phyloP scores from a whole-genome alignment of 495 filamentous ascomycete species.

The Aspergillus sclerotioniger region DNA sequence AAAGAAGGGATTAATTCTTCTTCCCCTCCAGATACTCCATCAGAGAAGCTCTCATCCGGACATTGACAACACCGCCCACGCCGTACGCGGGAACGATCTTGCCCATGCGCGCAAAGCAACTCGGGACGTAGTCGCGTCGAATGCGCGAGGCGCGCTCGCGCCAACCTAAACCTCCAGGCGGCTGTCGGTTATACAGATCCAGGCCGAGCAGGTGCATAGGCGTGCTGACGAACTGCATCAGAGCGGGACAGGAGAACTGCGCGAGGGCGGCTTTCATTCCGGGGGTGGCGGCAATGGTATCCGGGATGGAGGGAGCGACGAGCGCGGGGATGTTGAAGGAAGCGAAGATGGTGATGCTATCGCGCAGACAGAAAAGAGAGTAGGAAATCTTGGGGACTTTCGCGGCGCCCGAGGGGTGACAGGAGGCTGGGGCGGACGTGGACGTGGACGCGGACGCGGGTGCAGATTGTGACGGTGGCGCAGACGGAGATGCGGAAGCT shows the following conservation, averaged over 20 bases:
- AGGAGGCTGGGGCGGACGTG: conserved; percentile 21
- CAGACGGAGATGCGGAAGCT: conserved; percentile 1
- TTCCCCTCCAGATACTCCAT: conserved; percentile 50
- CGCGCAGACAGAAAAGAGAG: conserved; percentile 75
- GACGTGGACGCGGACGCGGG: conserved; percentile 53
- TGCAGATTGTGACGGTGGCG: conserved; percentile 31
- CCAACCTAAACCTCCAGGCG: conserved; percentile 45
- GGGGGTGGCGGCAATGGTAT: conserved; percentile 47
- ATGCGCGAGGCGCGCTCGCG: conserved; percentile 62
- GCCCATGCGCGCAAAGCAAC: conserved; percentile 76
- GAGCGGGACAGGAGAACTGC: conserved; percentile 78
- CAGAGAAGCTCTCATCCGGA: conserved; percentile 60
- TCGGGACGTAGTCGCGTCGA: conserved; percentile 72
- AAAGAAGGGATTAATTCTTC: conserved; percentile 5
- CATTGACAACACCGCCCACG: conserved; percentile 86
- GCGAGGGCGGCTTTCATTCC: conserved; percentile 61
- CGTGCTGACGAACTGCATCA: conserved; percentile 78
- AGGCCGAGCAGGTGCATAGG: conserved; percentile 85
- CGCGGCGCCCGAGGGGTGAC: conserved; percentile 21
- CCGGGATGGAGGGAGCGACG: conserved; percentile 54
- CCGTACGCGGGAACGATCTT: conserved; percentile 95
- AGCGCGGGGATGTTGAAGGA: conserved; percentile 87
- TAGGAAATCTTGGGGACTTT: conserved; percentile 57
- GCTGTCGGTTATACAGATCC: conserved; percentile 80
- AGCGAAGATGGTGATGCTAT: conserved; percentile 90